Conservation (phyloP, 306 rosid species). For the Nissolia schottii region DNA sequence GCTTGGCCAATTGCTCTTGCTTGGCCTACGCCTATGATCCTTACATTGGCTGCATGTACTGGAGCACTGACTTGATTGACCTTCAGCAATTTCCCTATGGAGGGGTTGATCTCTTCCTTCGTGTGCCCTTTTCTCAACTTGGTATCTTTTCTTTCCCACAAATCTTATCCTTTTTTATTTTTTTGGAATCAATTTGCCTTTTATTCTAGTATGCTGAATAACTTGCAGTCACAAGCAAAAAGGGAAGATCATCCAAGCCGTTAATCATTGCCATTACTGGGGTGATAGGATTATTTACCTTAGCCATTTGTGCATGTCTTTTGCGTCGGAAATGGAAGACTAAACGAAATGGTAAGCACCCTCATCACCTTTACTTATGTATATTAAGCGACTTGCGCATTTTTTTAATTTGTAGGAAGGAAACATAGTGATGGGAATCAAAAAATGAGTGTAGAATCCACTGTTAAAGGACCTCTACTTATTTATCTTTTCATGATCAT, state of each 20-base stretch:
- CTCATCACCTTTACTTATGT: background rate
- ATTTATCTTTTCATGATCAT: too few species aligned
- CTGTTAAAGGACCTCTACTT: too few species aligned
- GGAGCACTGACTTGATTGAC: slow-evolving; percentile 32
- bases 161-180: too few species aligned
- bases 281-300: slow-evolving; percentile 1
- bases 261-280: background rate
- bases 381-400: background rate
- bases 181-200: too few species aligned
- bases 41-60: slow-evolving; percentile 26
- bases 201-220: background rate
- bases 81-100: slow-evolving; percentile 19
- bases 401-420: too few species aligned
- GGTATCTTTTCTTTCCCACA: slow-evolving; percentile 4
- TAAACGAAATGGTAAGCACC: slow-evolving; percentile 9
- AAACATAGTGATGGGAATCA: too few species aligned
- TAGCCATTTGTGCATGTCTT: background rate
- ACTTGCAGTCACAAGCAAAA: background rate
- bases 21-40: slow-evolving; percentile 30
- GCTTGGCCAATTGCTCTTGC: slow-evolving; percentile 35
- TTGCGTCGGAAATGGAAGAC: slow-evolving; percentile 12
- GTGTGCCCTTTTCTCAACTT: slow-evolving; percentile 13
- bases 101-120: slow-evolving; percentile 36
- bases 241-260: background rate
- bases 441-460: too few species aligned